phyloP scores from a whole-genome alignment of 176 grass and related monocot genomes.

The Dendrocalamus sinicus region DNA sequence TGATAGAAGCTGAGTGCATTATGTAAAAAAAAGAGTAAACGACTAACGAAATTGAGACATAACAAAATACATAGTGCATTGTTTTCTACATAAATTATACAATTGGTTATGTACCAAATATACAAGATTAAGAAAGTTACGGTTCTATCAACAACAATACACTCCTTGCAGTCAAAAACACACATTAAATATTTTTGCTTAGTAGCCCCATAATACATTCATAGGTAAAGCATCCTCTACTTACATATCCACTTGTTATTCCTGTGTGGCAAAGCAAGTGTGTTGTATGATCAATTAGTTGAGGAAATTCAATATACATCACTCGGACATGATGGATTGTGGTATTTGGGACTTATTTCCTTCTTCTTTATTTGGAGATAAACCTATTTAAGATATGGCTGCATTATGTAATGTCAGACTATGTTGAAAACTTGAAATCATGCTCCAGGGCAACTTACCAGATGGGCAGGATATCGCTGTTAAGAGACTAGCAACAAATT shows the following conservation, averaged over 20 bases:
- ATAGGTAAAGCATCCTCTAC: background rate
- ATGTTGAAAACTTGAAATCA: conserved; percentile 17
- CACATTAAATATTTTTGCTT: background rate
- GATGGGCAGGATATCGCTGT: conserved; percentile 49
- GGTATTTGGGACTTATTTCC: background rate
- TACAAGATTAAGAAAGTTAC: background rate
- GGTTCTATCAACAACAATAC: background rate
- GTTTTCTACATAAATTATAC: background rate
- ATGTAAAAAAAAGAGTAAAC: too few relatives aligned
- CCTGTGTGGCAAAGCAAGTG: background rate
- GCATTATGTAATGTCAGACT: background rate
- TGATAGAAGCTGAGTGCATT: too few relatives aligned
- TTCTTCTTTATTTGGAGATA: background rate
- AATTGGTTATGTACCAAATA: background rate
- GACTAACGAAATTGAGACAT: too few relatives aligned
- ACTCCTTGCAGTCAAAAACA: background rate
- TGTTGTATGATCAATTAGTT: background rate
- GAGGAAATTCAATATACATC: background rate
- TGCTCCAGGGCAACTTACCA: conserved; percentile 40
- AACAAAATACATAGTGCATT: background rate
- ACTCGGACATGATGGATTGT: background rate
- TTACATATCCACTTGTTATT: background rate
- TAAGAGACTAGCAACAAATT: conserved; percentile 59
- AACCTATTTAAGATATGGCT: background rate
- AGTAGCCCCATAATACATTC: background rate